Evolutionary conservation across 2,329 filamentous ascomycete genomes (phyloP).

Genomic region (Elsinoe batatas): DNA sequence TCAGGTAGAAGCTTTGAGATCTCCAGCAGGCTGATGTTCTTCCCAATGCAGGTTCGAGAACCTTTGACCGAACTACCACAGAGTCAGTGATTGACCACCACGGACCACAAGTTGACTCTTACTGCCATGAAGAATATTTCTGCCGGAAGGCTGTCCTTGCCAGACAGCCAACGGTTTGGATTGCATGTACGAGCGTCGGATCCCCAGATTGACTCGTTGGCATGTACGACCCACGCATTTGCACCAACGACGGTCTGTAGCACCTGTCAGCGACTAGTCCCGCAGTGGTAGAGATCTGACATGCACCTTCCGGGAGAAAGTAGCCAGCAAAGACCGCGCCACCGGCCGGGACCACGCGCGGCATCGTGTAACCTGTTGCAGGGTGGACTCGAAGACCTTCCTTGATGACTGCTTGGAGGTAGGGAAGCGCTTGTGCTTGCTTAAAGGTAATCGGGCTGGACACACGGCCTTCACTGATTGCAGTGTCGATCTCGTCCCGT

Average conservation of each 20-base stretch:
- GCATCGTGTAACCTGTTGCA: constrained; percentile 17
- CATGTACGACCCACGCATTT: constrained; percentile 36
- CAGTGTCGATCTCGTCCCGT: constrained; percentile 12
- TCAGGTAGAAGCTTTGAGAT: constrained; percentile 17
- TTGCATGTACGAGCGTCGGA: constrained; percentile 30
- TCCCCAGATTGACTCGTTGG: constrained; percentile 31
- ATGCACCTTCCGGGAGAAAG: constrained; percentile 32
- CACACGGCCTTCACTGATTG: constrained; percentile 1
- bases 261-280: background rate
- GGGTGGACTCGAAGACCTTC: constrained; percentile 24
- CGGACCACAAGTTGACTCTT: background rate
- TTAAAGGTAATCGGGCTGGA: constrained; percentile 18
- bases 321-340: constrained; percentile 22
- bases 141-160: background rate
- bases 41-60: constrained; percentile 17
- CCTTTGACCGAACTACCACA: constrained; percentile 16
- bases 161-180: constrained; percentile 38
- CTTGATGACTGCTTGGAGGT: constrained; percentile 23
- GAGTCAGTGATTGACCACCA: background rate
- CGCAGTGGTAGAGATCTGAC: constrained; percentile 2
- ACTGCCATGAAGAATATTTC: background rate
- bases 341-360: constrained; percentile 8
- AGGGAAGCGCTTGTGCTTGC: constrained; percentile 22
- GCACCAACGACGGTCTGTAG: constrained; percentile 31
- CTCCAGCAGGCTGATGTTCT: constrained; percentile 18